Evolutionary conservation across 2,329 filamentous ascomycete genomes (phyloP), one percentile per base, ranked within the genome.

Genomic region (Cylindrodendrum hubeiense): DNA sequence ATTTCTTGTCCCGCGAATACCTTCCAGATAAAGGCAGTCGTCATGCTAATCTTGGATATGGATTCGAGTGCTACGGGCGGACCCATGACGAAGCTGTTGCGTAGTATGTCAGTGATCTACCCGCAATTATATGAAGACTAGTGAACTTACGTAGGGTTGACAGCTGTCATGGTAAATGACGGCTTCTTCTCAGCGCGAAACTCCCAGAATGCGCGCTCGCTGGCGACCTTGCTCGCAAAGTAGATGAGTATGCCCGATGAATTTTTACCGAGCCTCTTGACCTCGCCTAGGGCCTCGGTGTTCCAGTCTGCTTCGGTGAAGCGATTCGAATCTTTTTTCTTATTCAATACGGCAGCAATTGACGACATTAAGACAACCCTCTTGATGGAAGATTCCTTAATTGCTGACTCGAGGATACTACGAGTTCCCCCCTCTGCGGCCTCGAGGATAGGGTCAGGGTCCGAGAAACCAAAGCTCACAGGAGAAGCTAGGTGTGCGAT

Each of bases 241-340:
- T 74, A 74, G 22, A 74, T 74, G 28, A 74, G 30, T 1, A 47
- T 22, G 5, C 70, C 44, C 4, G 67, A 62, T 0, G 72, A 50
- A 8, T 68, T 56, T 8, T 74, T 73, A 15, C 72, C 71, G 7
- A 71, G 60, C 9, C 64, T 49, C 49, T 72, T 66, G 19, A 74
- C 64, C 13, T 67, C 10, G 1, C 49, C 60, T 30, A 73, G 41
- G 34, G 64, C 59, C 10, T 57, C 60, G 26, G 66, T 57, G n/a
- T 73, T 74, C 72, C 72, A 74, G 21, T 74, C 71, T 21, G 53
- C 60, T 41, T 74, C 72, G 1, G 71, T 74, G 37, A 74, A 71
- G 24, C 53, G 34, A 33, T 53, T n/a, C 0, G 71, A 65, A 2
- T 53, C 49, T 8, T 65, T 15, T 9, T 56, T 67, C 0, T 49